Conservation (phyloP, 2,329 filamentous ascomycete species). For the Verticillium tricorpus region DNA sequence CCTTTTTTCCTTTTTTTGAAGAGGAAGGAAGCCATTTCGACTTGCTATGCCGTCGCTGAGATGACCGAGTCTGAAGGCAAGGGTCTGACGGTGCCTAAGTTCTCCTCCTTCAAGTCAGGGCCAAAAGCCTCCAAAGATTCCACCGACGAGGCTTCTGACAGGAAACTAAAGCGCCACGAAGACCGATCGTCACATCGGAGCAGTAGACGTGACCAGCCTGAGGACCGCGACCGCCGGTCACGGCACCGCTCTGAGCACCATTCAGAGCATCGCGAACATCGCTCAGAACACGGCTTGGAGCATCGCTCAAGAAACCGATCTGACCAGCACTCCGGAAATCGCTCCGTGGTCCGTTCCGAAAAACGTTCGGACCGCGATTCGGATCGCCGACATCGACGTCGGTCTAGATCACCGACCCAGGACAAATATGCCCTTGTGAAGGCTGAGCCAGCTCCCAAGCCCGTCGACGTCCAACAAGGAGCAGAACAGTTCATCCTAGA, state of each 20-base stretch:
- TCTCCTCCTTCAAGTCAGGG: conserved; percentile 62
- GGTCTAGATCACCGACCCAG: not conserved
- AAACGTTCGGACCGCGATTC: not conserved
- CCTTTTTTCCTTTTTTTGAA: too few relatives aligned
- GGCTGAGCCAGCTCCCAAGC: conserved; percentile 1
- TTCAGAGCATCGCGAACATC: conserved; percentile 3
- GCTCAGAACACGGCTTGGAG: not conserved
- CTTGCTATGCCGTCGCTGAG: not conserved
- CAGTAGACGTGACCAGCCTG: not conserved
- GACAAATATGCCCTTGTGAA: not conserved
- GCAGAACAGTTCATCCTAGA: conserved; percentile 58
- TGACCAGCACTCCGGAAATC: not conserved
- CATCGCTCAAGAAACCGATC: not conserved
- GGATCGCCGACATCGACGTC: not conserved
- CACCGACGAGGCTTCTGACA: conserved; percentile 5
- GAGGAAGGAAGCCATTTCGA: not conserved
- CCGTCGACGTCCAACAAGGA: conserved; percentile 21
- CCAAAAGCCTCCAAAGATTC: conserved; percentile 10
- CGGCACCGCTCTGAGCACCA: conserved; percentile 13
- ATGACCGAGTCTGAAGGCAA: not conserved
- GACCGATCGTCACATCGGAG: not conserved
- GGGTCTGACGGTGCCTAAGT: conserved; percentile 55
- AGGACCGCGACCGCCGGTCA: not conserved
- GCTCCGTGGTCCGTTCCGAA: not conserved
- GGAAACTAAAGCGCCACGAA: conserved; percentile 2